Evolutionary conservation across 495 filamentous ascomycete genomes (phyloP).

Genomic region (Wilcoxina mikolae): DNA sequence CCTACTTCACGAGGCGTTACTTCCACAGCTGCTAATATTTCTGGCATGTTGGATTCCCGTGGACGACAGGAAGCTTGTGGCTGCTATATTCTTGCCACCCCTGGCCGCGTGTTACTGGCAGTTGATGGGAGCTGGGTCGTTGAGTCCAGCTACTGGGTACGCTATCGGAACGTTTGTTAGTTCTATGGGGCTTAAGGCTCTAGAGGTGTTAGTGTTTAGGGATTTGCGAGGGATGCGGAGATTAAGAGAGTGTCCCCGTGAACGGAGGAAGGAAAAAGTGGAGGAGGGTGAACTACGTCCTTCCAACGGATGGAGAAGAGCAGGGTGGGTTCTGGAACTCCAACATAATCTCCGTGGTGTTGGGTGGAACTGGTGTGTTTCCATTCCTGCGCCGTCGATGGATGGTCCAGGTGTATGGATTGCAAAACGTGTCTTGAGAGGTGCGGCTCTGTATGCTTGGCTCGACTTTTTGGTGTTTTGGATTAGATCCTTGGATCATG

Average conservation of each 20-base stretch:
- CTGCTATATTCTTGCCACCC: constrained; percentile 17
- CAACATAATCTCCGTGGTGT: constrained; percentile 10
- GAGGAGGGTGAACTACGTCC: constrained; percentile 10
- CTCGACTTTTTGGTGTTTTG: constrained; percentile 18
- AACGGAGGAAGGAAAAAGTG: background rate
- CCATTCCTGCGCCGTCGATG: background rate
- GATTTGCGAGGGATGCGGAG: constrained; percentile 6
- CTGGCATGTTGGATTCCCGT: constrained; percentile 13
- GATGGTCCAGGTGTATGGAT: background rate
- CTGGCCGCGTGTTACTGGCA: constrained; percentile 11
- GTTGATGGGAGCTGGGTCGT: constrained; percentile 11
- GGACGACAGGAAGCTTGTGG: background rate
- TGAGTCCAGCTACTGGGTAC: constrained; percentile 11
- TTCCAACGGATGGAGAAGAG: background rate
- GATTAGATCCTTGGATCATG: constrained; percentile 11
- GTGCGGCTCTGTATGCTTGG: constrained; percentile 6
- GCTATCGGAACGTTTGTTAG: constrained; percentile 11
- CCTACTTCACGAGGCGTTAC: constrained; percentile 15
- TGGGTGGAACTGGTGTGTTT: constrained; percentile 16
- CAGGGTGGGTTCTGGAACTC: constrained; percentile 16
- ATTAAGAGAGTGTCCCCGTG: background rate
- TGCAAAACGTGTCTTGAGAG: background rate
- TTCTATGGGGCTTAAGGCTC: constrained; percentile 4
- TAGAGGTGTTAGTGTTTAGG: constrained; percentile 15
- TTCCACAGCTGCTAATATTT: constrained; percentile 9